These are phyloP conservation scores for Talaromyces proteolyticus DNA, from an alignment of 495 filamentous ascomycete genomes.

Conservation along the genomic window DNA sequence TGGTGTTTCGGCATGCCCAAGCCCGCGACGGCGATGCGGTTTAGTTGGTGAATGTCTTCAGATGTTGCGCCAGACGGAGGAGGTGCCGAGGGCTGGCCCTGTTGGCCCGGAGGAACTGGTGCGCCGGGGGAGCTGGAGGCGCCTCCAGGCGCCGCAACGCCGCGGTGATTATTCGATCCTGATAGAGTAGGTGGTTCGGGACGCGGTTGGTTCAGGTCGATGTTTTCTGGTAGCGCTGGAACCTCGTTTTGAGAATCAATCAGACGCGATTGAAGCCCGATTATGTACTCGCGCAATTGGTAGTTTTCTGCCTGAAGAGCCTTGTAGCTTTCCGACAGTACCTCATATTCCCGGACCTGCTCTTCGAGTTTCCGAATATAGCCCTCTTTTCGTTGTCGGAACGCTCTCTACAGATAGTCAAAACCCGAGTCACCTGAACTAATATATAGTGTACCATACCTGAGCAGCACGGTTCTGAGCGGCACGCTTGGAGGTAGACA, in stretches of 20 bases:
- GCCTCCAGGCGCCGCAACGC: conserved; percentile 9
- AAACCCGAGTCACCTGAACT: conserved; percentile 7
- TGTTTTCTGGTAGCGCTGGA: conserved; percentile 70
- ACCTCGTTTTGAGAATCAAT: conserved; percentile 77
- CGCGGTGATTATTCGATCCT: background rate
- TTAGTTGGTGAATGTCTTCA: conserved; percentile 40
- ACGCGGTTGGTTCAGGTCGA: conserved; percentile 43
- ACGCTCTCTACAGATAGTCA: conserved; percentile 64
- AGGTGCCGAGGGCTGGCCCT: conserved; percentile 16
- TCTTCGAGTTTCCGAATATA: conserved; percentile 97
- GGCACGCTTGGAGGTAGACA: conserved; percentile 91
- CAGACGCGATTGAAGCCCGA: conserved; percentile 82
- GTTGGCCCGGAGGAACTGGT: too few species aligned
- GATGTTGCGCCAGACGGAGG: conserved; percentile 19
- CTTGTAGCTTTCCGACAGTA: conserved; percentile 66
- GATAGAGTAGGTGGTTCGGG: conserved; percentile 13
- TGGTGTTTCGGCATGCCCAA: conserved; percentile 43
- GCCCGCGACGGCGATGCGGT: conserved; percentile 40
- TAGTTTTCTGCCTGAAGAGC: conserved; percentile 81
- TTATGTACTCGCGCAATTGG: conserved; percentile 82
- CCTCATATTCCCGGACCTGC: conserved; percentile 70
- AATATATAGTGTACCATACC: conserved; percentile 46
- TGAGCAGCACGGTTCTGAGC: conserved; percentile 96
- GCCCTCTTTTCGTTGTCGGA: conserved; percentile 94
- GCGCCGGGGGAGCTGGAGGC: conserved; percentile 6